Evolutionary conservation across 495 filamentous ascomycete species (phyloP).

Genomic region (Gamarada debralockiae): DNA sequence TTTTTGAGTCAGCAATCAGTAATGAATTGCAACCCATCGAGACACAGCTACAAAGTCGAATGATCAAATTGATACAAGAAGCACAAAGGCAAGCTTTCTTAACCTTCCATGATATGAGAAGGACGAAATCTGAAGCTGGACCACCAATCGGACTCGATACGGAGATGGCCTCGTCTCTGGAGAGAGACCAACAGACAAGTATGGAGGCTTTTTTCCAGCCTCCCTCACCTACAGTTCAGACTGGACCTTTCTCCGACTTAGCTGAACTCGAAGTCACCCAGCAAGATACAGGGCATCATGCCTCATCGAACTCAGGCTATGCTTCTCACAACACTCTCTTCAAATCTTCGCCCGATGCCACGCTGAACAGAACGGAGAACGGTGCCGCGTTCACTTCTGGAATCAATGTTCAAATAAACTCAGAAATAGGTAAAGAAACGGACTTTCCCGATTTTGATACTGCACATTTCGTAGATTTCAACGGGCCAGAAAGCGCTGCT

Average conservation of each 20-base stretch:
- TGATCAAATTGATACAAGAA: conserved; percentile 8
- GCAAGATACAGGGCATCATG: not conserved
- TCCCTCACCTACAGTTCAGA: not conserved
- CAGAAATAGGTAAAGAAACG: too few species aligned
- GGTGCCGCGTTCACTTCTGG: not conserved
- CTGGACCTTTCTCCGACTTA: too few species aligned
- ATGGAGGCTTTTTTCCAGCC: not conserved
- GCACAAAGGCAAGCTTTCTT: conserved; percentile 2
- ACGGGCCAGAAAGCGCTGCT: too few species aligned
- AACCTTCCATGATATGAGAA: not conserved
- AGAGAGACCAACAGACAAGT: not conserved
- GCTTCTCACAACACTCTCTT: not conserved
- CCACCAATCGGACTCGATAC: not conserved
- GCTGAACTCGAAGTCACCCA: not conserved
- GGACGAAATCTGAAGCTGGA: not conserved
- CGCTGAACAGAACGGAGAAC: not conserved
- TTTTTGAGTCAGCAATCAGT: not conserved
- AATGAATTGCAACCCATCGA: conserved; percentile 10
- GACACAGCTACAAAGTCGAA: not conserved
- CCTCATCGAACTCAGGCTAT: not conserved
- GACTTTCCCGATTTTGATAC: too few species aligned
- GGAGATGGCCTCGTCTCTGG: not conserved
- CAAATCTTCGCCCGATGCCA: not conserved
- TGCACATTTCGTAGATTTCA: too few species aligned
- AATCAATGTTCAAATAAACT: too few species aligned